Evolutionary conservation across 345 rosid genomes (phyloP), one percentile per base, ranked within the genome.

Genomic region (Corchorus capsularis): DNA sequence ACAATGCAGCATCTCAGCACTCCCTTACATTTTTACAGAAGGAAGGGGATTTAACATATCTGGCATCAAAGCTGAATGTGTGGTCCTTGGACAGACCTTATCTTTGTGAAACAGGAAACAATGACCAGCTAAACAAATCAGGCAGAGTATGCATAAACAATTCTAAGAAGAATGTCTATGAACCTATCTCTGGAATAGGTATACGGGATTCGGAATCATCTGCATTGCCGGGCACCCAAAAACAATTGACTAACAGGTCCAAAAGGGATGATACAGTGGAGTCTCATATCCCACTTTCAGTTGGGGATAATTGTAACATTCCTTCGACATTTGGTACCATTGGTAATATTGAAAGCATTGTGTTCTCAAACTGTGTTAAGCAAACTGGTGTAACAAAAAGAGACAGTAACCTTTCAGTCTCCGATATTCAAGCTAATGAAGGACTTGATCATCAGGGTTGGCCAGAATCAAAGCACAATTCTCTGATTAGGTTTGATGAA

Each of bases 401-500:
- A 19, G 54, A 17, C 10, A 66, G 45, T 52, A 45, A 37, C 43
- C 50, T 15, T n/a, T 64, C 60, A 8, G 39, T 39, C 41, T 34
- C 47, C n/a, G 60, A n/a, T 55, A 46, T 13, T 55, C 43, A 68
- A 35, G 27, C 49, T 37, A 53, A n/a, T 32, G n/a, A 11, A 45
- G 72, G 63, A 19, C 63, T 60, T 34, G 55, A 64, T 47, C 53
- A 56, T 53, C 47, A 3, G 43, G 70, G 61, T 62, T 77, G 53
- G 52, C 63, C 6, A 35, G 69, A 37, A 16, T 55, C 71, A 20
- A 61, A 66, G 78, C 41, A 43, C 16, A 47, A 41, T 64, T 69
- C 74, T 39, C 56, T 50, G 34, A n/a, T n/a, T 39, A 50, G 47
- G 32, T 78, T 47, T 68, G 63, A 63, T 62, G 83, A 69, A 61